Base-by-base conservation (phyloP, 2,329 filamentous ascomycete species). In the Fusarium heterosporum region DNA sequence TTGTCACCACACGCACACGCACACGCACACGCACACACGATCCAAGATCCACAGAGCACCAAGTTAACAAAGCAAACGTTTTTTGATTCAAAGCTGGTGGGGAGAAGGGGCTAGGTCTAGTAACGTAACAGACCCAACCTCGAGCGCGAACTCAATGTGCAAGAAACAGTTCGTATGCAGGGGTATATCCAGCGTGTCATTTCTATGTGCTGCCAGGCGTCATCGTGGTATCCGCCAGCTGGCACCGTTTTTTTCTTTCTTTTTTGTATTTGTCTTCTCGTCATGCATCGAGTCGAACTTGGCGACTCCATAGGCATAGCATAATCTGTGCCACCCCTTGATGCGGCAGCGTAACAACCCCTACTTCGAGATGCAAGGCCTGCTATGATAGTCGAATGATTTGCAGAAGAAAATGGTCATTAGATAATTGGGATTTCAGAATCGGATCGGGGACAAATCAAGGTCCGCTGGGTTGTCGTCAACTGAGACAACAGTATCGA, bases 101-200 rank as follows among this genome's bases (percentile, higher is more conserved):
- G 69, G 58, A 67, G 66, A 67, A 53, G 61, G 46, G 54, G 54
- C 30, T 19, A 56, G 70, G 70, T 72, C 70, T 72, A 68, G 64
- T 61, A 72, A 68, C 70, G 64, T 72, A 62, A 71, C 56, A 72
- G 70, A 72, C 70, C 68, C 49, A 60, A 48, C 66, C 70, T 70
- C 69, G 58, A 68, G 68, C 48, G 58, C 61, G 61, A 69, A 70
- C 64, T 72, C 66, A 61, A 66, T 56, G 52, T 54, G 70, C 63
- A 72, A 68, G 60, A 72, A 69, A 71, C 66, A 60, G 64, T 72
- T 73, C 70, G 66, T 73, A 72, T 72, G 71, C 64, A 71, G 67
- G 70, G 71, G 71, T 73, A 73, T 73, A 73, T 73, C 71, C 71
- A 73, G 71, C 71, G 69, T 73, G 61, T 73, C 71, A 71, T 73